These are phyloP conservation scores for Astrephomene gubernaculifera DNA, from an alignment of 139 green algal species.

Conservation along the genomic window DNA sequence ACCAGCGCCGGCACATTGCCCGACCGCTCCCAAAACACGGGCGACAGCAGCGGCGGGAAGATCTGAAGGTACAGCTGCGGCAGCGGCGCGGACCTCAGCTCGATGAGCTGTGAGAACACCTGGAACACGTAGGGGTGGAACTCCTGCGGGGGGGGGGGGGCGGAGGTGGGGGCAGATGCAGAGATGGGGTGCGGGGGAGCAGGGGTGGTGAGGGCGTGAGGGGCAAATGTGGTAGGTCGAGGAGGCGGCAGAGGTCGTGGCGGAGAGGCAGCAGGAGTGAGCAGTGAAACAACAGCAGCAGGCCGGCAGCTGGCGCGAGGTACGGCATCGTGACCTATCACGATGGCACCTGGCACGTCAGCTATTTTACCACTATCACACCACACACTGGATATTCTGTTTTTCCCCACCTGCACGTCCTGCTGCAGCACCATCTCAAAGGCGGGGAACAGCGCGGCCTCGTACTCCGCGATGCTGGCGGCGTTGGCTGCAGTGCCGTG, in stretches of 20 bases:
- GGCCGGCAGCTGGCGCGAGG: no score
- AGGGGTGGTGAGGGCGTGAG: neutral
- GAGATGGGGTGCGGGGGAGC: neutral
- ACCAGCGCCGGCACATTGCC: constrained; percentile 96
- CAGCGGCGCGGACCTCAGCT: constrained; percentile 78
- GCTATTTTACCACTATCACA: no score
- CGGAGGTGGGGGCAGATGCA: neutral
- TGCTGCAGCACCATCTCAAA: constrained; percentile 92
- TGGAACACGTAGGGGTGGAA: constrained; percentile 95
- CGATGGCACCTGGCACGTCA: no score
- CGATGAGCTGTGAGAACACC: constrained; percentile 93
- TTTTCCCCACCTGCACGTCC: constrained; percentile 82
- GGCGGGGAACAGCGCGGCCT: constrained; percentile 92
- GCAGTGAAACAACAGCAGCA: no score
- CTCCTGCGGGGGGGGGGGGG: constrained; percentile 67
- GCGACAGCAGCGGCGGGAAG: constrained; percentile 89
- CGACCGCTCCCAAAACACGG: constrained; percentile 90
- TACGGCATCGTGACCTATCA: no score
- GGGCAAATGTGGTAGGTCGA: neutral
- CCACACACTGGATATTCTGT: no score
- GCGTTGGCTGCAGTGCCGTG: constrained; percentile 53
- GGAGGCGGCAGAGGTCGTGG: neutral
- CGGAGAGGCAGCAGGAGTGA: no score
- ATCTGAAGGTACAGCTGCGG: constrained; percentile 83
- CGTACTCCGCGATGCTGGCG: constrained; percentile 70